These are phyloP conservation scores for Litsea cubeba DNA, from an alignment of 164 flowering plant genomes.

Conservation along the genomic window DNA sequence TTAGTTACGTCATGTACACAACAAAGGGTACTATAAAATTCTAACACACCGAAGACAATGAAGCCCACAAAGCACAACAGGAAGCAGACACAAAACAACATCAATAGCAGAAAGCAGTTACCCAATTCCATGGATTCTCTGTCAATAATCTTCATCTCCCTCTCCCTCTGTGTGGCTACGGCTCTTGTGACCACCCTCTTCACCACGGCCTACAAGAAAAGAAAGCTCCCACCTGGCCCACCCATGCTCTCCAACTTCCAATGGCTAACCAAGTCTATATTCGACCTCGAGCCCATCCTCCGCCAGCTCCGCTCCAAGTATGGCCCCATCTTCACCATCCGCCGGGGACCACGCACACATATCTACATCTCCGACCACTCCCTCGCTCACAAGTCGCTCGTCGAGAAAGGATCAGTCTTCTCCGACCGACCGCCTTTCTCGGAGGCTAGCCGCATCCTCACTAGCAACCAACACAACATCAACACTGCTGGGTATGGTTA, in stretches of 20 bases:
- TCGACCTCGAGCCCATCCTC: conserved; percentile 20
- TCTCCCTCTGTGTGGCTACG: not conserved
- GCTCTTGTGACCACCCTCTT: not conserved
- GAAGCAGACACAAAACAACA: no score
- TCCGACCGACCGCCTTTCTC: conserved; percentile 32
- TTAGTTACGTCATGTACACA: no score
- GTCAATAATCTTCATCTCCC: not conserved
- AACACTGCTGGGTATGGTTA: conserved; percentile 30
- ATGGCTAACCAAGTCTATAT: conserved; percentile 19
- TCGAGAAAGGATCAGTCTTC: conserved; percentile 37
- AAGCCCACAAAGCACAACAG: not conserved
- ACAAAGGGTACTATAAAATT: no score
- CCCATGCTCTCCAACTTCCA: conserved; percentile 29
- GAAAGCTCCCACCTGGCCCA: conserved; percentile 21
- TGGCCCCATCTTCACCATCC: conserved; percentile 45
- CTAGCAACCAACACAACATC: conserved; percentile 24
- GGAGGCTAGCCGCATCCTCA: conserved; percentile 1
- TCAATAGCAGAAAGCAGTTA: no score
- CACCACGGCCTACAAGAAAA: not conserved
- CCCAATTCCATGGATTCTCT: not conserved
- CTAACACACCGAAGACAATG: no score
- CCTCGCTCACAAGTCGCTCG: conserved; percentile 39
- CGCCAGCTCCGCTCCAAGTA: conserved; percentile 20
- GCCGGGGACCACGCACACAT: conserved; percentile 19
- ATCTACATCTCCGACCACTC: conserved; percentile 31